phyloP scores from a whole-genome alignment of 2,329 filamentous ascomycete species.

The Epicoccum sorghinum region DNA sequence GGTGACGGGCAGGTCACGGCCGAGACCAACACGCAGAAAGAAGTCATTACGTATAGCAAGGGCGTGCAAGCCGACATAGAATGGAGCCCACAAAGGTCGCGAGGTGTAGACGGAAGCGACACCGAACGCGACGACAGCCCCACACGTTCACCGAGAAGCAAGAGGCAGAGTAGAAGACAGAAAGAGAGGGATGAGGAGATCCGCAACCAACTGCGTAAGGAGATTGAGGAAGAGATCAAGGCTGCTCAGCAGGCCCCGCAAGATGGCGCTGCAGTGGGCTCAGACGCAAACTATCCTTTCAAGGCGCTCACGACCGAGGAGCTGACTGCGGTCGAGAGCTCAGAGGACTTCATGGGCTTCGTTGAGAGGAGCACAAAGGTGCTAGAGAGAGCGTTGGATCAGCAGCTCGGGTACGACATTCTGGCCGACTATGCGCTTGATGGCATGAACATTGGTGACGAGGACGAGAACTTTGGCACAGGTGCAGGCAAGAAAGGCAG shows the following conservation, averaged over 20 bases:
- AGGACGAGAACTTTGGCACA: constrained; percentile 74
- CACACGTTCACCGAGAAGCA: constrained; percentile 62
- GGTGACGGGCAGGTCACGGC: constrained; percentile 76
- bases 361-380: constrained; percentile 96
- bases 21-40: constrained; percentile 66
- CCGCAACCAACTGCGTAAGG: constrained; percentile 78
- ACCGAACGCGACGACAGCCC: constrained; percentile 68
- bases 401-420: constrained; percentile 95
- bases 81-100: constrained; percentile 63
- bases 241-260: constrained; percentile 60
- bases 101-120: constrained; percentile 59
- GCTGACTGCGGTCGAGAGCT: constrained; percentile 85
- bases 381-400: constrained; percentile 91
- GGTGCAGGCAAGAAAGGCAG: constrained; percentile 73
- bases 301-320: constrained; percentile 84
- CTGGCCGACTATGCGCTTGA: constrained; percentile 91
- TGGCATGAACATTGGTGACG: constrained; percentile 77
- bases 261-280: constrained; percentile 52
- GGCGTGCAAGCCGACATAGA: constrained; percentile 88
- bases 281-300: constrained; percentile 70
- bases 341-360: constrained; percentile 92
- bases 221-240: constrained; percentile 91
- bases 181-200: constrained; percentile 88
- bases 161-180: constrained; percentile 78
- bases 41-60: constrained; percentile 96